Evolutionary conservation across 78 protist genomes (phyloP), one percentile per base, ranked within the genome.

Genomic region (Dictyostelium intermedium): DNA sequence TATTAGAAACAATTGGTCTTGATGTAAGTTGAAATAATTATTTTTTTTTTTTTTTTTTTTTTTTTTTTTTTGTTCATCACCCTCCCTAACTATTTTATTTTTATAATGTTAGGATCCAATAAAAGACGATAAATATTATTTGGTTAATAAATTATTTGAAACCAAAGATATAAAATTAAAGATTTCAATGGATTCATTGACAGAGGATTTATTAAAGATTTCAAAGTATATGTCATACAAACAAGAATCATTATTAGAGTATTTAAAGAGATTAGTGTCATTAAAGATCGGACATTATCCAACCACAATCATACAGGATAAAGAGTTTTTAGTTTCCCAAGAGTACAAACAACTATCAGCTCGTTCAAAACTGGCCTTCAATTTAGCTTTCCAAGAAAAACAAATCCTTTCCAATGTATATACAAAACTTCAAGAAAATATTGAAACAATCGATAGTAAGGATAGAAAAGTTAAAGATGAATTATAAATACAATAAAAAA

Each of bases 161-260:
- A 10, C 53, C 25, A 35, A 60, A 27, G 85, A n/a, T 45, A 20
- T 23, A 18, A 89, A 84, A 53, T 53, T 89, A 43, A 89, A 80
- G 25, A 45, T 89, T 5, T 89, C 74, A 32, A 80, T 41, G 37
- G 94, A 69, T 50, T 89, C 94, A 50, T 34, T 89, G 34, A 89
- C 94, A 8, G 94, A 89, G 41, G 94, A 89, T 13, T 70, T 89
- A 43, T 34, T 89, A 70, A 89, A 80, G 77, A 50, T 89, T 32
- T 81, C 87, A 37, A 89, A 89, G 53, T 89, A 89, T 37, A 43
- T 89, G 25, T 1, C 83, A 5, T 89, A 89, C 27, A 80, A 89
- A 43, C 76, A 78, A n/a, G 27, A 32, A n/a, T 43, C 86, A 13
- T 11, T 89, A 13, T 16, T 89, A 5, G 74, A 27, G n/a, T 89